Conservation (phyloP, 1,284 basidiomycete genomes). For the Exobasidium rhododendri region DNA sequence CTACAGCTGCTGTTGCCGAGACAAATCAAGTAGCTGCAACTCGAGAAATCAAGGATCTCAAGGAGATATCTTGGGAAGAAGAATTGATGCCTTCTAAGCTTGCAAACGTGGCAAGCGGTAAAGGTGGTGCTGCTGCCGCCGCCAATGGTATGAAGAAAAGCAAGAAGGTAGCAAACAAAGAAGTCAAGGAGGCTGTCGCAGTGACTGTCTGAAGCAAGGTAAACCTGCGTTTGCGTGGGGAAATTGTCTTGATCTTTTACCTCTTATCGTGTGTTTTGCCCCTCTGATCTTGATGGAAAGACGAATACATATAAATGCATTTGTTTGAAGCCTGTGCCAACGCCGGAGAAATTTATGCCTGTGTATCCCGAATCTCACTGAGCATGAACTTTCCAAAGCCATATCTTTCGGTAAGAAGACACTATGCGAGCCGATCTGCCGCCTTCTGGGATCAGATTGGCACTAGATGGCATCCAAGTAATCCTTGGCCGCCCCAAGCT, state of each 20-base stretch:
- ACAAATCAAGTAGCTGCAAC: constrained; percentile 30
- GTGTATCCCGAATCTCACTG: too few species aligned
- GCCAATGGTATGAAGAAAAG: constrained; percentile 3
- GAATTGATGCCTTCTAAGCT: constrained; percentile 25
- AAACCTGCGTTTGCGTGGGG: too few species aligned
- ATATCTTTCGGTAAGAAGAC: too few species aligned
- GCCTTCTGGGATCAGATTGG: too few species aligned
- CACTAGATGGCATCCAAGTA: constrained; percentile 10
- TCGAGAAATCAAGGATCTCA: constrained; percentile 44
- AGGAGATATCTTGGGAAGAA: constrained; percentile 50
- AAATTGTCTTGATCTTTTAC: too few species aligned
- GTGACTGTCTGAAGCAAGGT: background rate
- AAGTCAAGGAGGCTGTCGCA: background rate
- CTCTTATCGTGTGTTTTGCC: too few species aligned
- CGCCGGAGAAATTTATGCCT: too few species aligned
- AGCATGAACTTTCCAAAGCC: too few species aligned
- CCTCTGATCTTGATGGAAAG: too few species aligned
- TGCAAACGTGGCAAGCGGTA: background rate
- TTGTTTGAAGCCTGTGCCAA: too few species aligned
- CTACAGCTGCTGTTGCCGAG: constrained; percentile 36
- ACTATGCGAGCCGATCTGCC: too few species aligned
- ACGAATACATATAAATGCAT: too few species aligned
- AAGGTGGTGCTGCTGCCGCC: background rate
- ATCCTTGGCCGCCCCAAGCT: constrained; percentile 6
- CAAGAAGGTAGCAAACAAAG: constrained; percentile 11